These are phyloP conservation scores for Ensete glaucum DNA, from an alignment of 176 grass and related monocot species.

Conservation along the genomic window DNA sequence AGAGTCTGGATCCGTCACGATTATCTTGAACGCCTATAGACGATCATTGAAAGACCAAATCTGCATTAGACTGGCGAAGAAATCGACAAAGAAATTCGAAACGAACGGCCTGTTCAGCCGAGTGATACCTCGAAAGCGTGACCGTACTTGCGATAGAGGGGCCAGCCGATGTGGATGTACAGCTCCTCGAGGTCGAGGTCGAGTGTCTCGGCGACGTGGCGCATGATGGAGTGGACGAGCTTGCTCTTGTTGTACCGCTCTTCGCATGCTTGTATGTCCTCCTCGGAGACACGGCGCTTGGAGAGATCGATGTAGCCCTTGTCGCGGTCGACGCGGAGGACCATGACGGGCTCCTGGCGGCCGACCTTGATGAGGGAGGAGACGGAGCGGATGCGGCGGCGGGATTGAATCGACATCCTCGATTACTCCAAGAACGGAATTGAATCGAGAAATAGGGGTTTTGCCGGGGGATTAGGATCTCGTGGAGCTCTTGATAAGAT, in stretches of 20 bases:
- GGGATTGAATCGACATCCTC: constrained; percentile 61
- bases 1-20: constrained; percentile 53
- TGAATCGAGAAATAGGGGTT: too few species aligned
- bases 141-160: constrained; percentile 77
- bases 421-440: too few species aligned
- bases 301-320: constrained; percentile 92
- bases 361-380: constrained; percentile 94
- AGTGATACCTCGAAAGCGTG: constrained; percentile 65
- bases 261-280: constrained; percentile 80
- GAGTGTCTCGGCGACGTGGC: constrained; percentile 88
- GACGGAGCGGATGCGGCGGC: constrained; percentile 79
- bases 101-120: too few species aligned
- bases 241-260: constrained; percentile 93
- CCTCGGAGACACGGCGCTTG: constrained; percentile 86
- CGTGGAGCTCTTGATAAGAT: too few species aligned
- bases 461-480: too few species aligned
- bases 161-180: constrained; percentile 70
- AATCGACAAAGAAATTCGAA: too few species aligned
- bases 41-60: neutral
- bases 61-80: too few species aligned
- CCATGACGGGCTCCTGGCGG: constrained; percentile 92
- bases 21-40: constrained; percentile 60
- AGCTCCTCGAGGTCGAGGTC: constrained; percentile 70
- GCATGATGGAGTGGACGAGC: constrained; percentile 97
- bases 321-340: constrained; percentile 84